phyloP scores from a whole-genome alignment of 2,329 filamentous ascomycete genomes.

The Shiraia bambusicola region DNA sequence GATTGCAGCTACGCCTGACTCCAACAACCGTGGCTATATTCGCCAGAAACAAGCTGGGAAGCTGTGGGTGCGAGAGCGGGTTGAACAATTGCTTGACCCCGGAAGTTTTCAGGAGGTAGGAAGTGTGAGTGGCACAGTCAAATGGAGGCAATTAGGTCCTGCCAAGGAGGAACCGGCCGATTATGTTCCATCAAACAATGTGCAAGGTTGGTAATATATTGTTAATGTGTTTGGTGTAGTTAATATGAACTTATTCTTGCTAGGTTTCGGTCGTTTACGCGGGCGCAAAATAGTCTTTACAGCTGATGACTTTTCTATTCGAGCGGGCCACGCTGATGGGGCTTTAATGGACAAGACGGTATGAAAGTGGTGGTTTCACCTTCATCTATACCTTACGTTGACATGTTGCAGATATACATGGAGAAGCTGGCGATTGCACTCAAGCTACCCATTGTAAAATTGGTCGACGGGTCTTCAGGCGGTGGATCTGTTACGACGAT shows the following conservation, averaged over 20 bases:
- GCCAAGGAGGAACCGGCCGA: constrained; percentile 51
- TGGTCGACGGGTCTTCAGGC: constrained; percentile 65
- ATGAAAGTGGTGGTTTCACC: not conserved
- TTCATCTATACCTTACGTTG: constrained; percentile 8
- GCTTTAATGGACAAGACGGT: constrained; percentile 59
- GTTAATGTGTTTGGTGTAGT: not conserved
- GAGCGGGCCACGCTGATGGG: constrained; percentile 66
- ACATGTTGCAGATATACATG: constrained; percentile 51
- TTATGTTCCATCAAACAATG: constrained; percentile 63
- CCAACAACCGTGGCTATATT: constrained; percentile 59
- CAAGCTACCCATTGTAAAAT: constrained; percentile 62
- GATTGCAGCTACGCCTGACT: constrained; percentile 58
- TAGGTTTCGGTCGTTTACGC: constrained; percentile 53
- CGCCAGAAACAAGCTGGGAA: constrained; percentile 65
- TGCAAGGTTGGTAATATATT: constrained; percentile 49
- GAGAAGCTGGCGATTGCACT: constrained; percentile 62
- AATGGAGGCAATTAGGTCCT: constrained; percentile 55
- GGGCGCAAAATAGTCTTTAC: constrained; percentile 61
- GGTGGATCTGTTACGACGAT: constrained; percentile 65
- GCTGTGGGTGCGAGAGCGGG: constrained; percentile 64
- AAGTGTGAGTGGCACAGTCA: constrained; percentile 60
- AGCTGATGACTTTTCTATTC: constrained; percentile 64
- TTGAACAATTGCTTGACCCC: constrained; percentile 59
- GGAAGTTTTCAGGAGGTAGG: constrained; percentile 62
- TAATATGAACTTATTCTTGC: constrained; percentile 7